Conservation (phyloP, 2,329 filamentous ascomycete genomes). For the Neofusicoccum umdonicola region DNA sequence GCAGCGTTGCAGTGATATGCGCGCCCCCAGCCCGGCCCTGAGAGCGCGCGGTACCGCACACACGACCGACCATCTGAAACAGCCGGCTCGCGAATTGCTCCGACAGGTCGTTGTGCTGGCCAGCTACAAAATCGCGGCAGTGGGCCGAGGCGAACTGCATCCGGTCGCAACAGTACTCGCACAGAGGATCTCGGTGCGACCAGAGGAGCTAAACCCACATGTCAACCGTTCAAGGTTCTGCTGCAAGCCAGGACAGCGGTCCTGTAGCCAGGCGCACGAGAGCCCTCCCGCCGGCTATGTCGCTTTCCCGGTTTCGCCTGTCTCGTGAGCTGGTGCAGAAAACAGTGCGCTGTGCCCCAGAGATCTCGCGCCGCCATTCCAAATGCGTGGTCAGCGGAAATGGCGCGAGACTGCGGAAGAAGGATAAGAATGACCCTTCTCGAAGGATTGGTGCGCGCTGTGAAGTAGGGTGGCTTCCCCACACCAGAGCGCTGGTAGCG, state of each 20-base stretch:
- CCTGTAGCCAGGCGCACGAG: slow-evolving; percentile 8
- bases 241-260: slow-evolving; percentile 15
- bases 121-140: slow-evolving; percentile 8
- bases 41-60: background rate
- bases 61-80: slow-evolving; percentile 12
- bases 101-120: slow-evolving; percentile 13
- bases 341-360: slow-evolving; percentile 9
- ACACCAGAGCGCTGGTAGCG: slow-evolving; percentile 13
- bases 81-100: slow-evolving; percentile 12
- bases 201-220: slow-evolving; percentile 13
- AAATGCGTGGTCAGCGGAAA: slow-evolving; percentile 13
- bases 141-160: slow-evolving; percentile 12
- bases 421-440: background rate
- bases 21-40: background rate
- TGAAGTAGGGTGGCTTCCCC: slow-evolving; percentile 4
- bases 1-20: slow-evolving; percentile 13
- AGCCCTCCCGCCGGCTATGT: slow-evolving; percentile 13
- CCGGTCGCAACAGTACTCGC: slow-evolving; percentile 17
- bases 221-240: slow-evolving; percentile 9
- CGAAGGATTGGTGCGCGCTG: background rate
- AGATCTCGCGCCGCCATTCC: slow-evolving; percentile 12
- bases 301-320: slow-evolving; percentile 15
- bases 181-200: slow-evolving; percentile 16
- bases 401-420: background rate
- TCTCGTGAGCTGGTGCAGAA: slow-evolving; percentile 19